Percentiles rank a stretch among this genome's conserved stretches.
Conservation (phyloP, 2,329 filamentous ascomycete species). For the Sordariomycetes sp. region DNA sequence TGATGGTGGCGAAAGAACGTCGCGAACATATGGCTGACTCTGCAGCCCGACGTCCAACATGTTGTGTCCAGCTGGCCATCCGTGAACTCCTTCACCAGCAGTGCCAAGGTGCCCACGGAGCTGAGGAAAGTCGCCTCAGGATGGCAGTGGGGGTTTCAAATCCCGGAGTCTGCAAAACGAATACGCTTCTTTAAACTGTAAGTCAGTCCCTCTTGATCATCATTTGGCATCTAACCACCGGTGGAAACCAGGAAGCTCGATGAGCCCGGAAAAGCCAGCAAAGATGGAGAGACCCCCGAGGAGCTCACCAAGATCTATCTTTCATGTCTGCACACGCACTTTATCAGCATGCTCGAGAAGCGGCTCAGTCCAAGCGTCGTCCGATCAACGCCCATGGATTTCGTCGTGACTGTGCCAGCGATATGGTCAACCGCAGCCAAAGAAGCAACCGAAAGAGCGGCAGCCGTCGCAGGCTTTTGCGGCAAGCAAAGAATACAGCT, state of each 20-base stretch:
- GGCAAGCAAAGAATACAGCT: conserved; percentile 32
- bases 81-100: conserved; percentile 18
- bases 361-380: conserved; percentile 31
- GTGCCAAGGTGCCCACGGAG: conserved; percentile 39
- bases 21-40: conserved; percentile 16
- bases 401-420: conserved; percentile 47
- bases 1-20: conserved; percentile 2
- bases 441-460: conserved; percentile 33
- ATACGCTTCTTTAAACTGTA: conserved; percentile 40
- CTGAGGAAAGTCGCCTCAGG: conserved; percentile 30
- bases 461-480: conserved; percentile 27
- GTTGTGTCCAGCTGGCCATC: conserved; percentile 36
- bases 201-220: conserved; percentile 11
- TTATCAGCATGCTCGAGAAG: conserved; percentile 31
- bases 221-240: not conserved
- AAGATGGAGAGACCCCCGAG: conserved; percentile 23
- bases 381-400: conserved; percentile 35
- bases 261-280: conserved; percentile 16
- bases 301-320: conserved; percentile 32
- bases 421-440: conserved; percentile 49
- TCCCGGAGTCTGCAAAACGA: conserved; percentile 28
- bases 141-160: conserved; percentile 41
- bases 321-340: conserved; percentile 36
- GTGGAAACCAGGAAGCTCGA: conserved; percentile 21
- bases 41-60: conserved; percentile 28